phyloP scores from a whole-genome alignment of 2,329 filamentous ascomycete genomes.

The Sporothrix schenckii region DNA sequence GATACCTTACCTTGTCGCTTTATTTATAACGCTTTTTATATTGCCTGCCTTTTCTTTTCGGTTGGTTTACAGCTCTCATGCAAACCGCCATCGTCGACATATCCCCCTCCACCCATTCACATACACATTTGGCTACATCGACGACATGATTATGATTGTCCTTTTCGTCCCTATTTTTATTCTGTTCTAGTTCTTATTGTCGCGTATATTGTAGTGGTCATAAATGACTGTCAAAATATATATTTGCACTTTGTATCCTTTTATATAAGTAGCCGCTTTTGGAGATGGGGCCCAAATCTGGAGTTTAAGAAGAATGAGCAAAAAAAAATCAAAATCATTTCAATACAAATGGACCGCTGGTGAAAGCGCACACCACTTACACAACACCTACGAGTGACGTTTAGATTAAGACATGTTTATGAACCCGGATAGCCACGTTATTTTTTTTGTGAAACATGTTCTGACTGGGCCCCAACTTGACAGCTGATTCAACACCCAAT shows the following conservation, averaged over 20 bases:
- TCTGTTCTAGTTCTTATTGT: neutral
- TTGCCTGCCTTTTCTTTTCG: neutral
- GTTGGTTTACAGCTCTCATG: neutral
- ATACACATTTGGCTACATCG: conserved; percentile 2
- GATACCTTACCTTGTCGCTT: conserved; percentile 7
- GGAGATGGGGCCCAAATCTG: neutral
- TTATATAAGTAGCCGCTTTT: neutral
- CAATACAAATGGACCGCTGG: neutral
- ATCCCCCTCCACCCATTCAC: neutral
- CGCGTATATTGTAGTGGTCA: neutral
- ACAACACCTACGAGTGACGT: neutral
- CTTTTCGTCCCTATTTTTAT: neutral
- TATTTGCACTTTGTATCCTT: neutral
- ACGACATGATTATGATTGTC: conserved; percentile 27
- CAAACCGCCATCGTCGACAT: conserved; percentile 12
- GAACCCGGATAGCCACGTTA: conserved; percentile 13
- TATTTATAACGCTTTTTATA: neutral
- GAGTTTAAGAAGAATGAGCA: neutral
- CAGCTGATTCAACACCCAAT: neutral
- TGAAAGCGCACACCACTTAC: neutral
- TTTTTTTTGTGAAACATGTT: no score
- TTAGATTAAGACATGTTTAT: neutral
- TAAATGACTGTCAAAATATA: neutral
- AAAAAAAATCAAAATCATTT: neutral
- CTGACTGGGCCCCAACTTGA: neutral